A percentile compares a stretch with the other conserved stretches of the same genome.
Conservation (phyloP, 805 yeast species). For the Saturnispora mendoncae region DNA sequence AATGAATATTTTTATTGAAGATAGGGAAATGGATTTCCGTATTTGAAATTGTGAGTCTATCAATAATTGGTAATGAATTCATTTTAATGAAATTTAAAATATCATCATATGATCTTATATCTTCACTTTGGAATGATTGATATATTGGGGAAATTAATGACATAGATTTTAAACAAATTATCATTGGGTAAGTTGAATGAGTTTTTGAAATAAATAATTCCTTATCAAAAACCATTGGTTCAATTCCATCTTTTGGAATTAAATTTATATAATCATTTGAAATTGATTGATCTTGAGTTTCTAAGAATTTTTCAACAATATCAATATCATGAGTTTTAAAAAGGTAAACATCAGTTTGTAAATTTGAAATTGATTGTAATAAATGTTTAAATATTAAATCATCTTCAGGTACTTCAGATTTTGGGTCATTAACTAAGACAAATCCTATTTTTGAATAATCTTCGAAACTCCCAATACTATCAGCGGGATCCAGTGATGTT, state of each 20-base stretch:
- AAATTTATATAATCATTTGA: conserved; percentile 37
- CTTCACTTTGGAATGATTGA: conserved; percentile 57
- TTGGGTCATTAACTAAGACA: conserved; percentile 45
- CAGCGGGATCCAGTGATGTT: conserved; percentile 5
- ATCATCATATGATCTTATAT: conserved; percentile 42
- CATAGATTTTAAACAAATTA: conserved; percentile 52
- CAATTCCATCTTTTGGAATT: conserved; percentile 17
- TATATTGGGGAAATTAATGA: conserved; percentile 42
- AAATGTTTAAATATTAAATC: conserved; percentile 50
- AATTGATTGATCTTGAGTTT: conserved; percentile 34
- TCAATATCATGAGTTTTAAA: conserved; percentile 40
- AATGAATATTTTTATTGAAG: conserved; percentile 18
- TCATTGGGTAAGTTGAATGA: conserved; percentile 52
- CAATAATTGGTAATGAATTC: conserved; percentile 43
- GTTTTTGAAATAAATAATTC: conserved; percentile 43
- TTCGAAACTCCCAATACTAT: conserved; percentile 22
- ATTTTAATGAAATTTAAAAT: conserved; percentile 43
- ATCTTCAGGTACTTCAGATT: conserved; percentile 51
- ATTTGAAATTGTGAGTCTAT: conserved; percentile 39
- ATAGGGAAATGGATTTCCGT: conserved; percentile 32
- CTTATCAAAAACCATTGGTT: conserved; percentile 35
- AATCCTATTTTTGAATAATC: conserved; percentile 39
- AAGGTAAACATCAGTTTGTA: conserved; percentile 46
- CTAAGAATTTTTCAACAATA: conserved; percentile 32
- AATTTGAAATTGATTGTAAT: conserved; percentile 48